Conservation (phyloP, 495 filamentous ascomycete genomes). For the Xylaria palmicola region DNA sequence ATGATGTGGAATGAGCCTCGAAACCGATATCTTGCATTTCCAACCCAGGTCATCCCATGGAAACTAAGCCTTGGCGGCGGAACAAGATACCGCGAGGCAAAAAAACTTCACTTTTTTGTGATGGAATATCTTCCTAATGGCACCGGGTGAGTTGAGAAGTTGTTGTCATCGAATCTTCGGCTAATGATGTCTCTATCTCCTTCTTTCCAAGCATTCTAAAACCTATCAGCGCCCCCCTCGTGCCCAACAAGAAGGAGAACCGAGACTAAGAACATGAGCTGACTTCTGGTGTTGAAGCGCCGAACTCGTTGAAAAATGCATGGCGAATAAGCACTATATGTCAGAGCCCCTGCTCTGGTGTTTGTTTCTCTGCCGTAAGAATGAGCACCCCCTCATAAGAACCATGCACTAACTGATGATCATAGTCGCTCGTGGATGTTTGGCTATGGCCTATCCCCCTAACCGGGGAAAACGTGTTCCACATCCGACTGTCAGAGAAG, state of each 20-base stretch:
- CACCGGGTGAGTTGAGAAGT: not conserved
- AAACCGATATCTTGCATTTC: not conserved
- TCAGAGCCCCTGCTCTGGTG: slow-evolving; percentile 2
- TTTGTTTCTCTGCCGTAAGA: slow-evolving; percentile 3
- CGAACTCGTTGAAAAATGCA: not conserved
- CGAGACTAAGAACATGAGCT: not conserved
- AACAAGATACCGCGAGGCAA: not conserved
- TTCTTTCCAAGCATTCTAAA: no score
- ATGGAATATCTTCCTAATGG: not conserved
- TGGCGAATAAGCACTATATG: not conserved
- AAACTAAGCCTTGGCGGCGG: not conserved
- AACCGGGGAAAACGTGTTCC: not conserved
- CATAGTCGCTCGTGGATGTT: not conserved
- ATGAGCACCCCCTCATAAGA: not conserved
- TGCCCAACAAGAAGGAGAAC: no score
- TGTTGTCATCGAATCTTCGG: not conserved
- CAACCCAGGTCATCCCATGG: not conserved
- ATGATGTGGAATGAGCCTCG: not conserved
- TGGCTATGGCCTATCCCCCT: not conserved
- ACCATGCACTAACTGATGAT: not conserved
- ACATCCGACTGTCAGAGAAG: not conserved
- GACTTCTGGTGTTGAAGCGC: not conserved
- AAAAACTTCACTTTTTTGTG: not conserved
- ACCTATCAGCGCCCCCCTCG: no score
- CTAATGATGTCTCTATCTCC: no score